phyloP scores from a whole-genome alignment of 352 stramenopile species.

The Pythium phragmitis region DNA sequence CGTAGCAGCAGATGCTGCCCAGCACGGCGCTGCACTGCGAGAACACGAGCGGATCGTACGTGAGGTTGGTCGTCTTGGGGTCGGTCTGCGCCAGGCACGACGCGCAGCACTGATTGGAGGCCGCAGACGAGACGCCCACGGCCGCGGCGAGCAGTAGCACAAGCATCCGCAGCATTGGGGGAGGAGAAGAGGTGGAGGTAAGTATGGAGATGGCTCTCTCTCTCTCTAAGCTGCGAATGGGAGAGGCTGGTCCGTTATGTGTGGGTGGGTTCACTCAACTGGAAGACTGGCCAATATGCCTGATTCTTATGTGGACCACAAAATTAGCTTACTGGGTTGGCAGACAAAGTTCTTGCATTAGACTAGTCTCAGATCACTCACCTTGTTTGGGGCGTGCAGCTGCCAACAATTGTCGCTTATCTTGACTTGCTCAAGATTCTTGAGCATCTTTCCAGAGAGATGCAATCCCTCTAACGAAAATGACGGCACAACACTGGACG shows the following conservation, averaged over 20 bases:
- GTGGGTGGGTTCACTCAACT: constrained; percentile 4
- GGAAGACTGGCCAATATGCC: constrained; percentile 13
- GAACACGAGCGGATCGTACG: constrained; percentile 49
- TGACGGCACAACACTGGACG: too few species aligned
- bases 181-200: constrained; percentile 6
- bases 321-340: too few species aligned
- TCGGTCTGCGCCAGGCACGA: constrained; percentile 42
- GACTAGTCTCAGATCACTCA: too few species aligned
- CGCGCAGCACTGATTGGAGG: constrained; percentile 34
- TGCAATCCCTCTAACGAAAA: too few species aligned
- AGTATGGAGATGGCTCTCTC: background rate
- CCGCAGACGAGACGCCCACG: background rate
- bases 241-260: background rate
- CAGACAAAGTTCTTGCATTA: too few species aligned
- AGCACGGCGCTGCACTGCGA: constrained; percentile 35
- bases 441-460: too few species aligned
- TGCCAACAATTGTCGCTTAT: too few species aligned
- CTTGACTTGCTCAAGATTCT: too few species aligned
- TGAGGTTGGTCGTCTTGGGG: constrained; percentile 28
- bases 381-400: too few species aligned
- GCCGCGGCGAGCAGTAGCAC: background rate
- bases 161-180: background rate
- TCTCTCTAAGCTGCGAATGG: background rate
- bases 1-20: constrained; percentile 53
- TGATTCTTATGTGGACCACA: constrained; percentile 22